Percentiles rank a stretch among this genome's conserved stretches.
Conservation (phyloP, 345 rosid genomes). For the Syzygium aqueum region DNA sequence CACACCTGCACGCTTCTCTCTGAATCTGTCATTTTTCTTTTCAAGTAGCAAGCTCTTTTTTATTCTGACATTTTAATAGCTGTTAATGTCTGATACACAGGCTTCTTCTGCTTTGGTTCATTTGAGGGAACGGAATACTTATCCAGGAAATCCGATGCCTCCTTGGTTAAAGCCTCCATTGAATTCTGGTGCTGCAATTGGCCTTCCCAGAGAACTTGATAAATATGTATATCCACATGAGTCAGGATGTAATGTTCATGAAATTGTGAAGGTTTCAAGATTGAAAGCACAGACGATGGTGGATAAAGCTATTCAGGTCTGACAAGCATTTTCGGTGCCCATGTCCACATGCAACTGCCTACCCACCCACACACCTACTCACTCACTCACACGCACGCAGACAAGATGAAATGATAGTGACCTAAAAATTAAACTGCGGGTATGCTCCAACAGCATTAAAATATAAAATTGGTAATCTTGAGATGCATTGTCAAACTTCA, state of each 20-base stretch:
- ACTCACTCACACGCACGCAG: not conserved
- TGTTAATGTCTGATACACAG: conserved; percentile 27
- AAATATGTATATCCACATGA: conserved; percentile 37
- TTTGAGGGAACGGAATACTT: conserved; percentile 26
- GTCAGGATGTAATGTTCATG: conserved; percentile 51
- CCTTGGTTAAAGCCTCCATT: conserved; percentile 30
- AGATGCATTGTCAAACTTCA: not conserved
- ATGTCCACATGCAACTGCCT: not conserved
- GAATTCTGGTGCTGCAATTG: conserved; percentile 13
- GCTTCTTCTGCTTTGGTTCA: conserved; percentile 38
- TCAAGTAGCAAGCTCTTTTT: not conserved
- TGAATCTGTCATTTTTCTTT: not conserved
- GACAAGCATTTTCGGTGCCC: not conserved
- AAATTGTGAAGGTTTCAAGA: conserved; percentile 64
- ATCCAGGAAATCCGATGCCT: conserved; percentile 18
- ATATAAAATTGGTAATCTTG: not conserved
- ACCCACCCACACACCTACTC: not conserved
- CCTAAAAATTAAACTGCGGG: not conserved
- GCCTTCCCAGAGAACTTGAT: conserved; percentile 17
- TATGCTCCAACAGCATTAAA: not conserved
- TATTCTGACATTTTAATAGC: not conserved
- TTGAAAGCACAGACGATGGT: conserved; percentile 70
- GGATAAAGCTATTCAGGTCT: conserved; percentile 83
- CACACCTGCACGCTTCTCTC: not conserved
- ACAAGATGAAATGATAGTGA: not conserved